Evolutionary conservation across 306 rosid genomes (phyloP).

Genomic region (Quercus gilva): DNA sequence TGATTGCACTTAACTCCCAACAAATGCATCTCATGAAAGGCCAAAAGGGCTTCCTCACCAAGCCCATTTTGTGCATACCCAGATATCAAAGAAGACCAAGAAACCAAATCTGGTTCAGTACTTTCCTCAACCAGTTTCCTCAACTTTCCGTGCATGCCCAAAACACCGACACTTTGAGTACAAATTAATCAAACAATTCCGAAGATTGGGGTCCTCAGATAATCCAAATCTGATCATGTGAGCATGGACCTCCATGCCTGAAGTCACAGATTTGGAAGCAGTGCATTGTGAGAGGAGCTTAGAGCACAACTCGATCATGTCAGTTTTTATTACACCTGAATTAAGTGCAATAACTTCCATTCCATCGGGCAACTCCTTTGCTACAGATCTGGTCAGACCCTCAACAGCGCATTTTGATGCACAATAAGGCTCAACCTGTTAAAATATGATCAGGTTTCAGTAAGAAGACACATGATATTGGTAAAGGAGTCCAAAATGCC

Average conservation of each 20-base stretch:
- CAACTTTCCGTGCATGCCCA: constrained; percentile 46
- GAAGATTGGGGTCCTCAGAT: constrained; percentile 35
- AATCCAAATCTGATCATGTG: constrained; percentile 62
- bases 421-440: constrained; percentile 78
- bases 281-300: constrained; percentile 57
- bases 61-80: constrained; percentile 66
- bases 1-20: constrained; percentile 64
- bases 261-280: constrained; percentile 45
- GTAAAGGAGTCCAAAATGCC: neutral
- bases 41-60: constrained; percentile 50
- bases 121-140: constrained; percentile 41
- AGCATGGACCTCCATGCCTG: constrained; percentile 65
- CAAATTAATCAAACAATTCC: constrained; percentile 43
- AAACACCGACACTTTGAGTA: constrained; percentile 48
- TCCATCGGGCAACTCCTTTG: constrained; percentile 75
- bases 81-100: constrained; percentile 75
- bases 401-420: constrained; percentile 95
- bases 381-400: constrained; percentile 73
- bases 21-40: constrained; percentile 54
- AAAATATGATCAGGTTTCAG: constrained; percentile 10
- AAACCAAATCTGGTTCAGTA: constrained; percentile 44
- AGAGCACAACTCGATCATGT: constrained; percentile 83
- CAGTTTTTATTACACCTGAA: constrained; percentile 80
- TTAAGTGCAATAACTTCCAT: constrained; percentile 76
- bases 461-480: neutral